A percentile compares a stretch with the other conserved stretches of the same genome.
These are phyloP conservation scores for Calonectria honghensis DNA, from an alignment of 2,329 filamentous ascomycete genomes.

Conservation along the genomic window DNA sequence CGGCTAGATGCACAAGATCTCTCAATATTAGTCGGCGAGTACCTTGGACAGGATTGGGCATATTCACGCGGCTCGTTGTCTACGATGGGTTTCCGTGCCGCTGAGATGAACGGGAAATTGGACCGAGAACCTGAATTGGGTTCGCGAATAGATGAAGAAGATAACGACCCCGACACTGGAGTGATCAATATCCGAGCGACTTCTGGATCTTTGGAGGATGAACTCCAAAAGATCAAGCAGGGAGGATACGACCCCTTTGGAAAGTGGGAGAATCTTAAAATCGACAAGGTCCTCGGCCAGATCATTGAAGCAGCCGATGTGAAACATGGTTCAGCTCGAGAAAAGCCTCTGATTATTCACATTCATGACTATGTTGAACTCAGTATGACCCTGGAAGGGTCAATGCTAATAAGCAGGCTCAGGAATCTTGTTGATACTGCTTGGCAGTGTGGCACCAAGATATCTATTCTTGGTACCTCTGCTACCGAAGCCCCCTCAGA, in stretches of 20 bases:
- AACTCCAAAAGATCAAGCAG: constrained; percentile 66
- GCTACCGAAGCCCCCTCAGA: constrained; percentile 71
- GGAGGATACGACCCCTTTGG: constrained; percentile 61
- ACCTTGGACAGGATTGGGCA: constrained; percentile 78
- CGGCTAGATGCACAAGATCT: constrained; percentile 82
- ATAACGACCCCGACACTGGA: constrained; percentile 59
- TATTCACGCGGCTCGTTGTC: constrained; percentile 69
- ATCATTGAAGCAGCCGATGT: constrained; percentile 70
- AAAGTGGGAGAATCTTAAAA: constrained; percentile 78
- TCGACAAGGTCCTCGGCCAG: constrained; percentile 74
- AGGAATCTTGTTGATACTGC: constrained; percentile 82
- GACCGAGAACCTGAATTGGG: constrained; percentile 67
- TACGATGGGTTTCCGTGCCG: constrained; percentile 73
- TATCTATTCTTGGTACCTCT: constrained; percentile 88
- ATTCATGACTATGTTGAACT: constrained; percentile 89
- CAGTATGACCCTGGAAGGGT: constrained; percentile 80
- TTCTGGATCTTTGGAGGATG: constrained; percentile 62
- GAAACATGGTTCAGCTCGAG: constrained; percentile 56
- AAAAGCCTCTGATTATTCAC: constrained; percentile 80
- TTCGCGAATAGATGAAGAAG: constrained; percentile 57
- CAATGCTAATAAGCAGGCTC: constrained; percentile 81
- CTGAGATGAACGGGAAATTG: constrained; percentile 73
- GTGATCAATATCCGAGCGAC: constrained; percentile 56
- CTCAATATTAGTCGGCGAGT: constrained; percentile 80
- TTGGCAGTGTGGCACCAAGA: constrained; percentile 81